phyloP scores from a whole-genome alignment of 192 early-diverging fungal species.

The Rhizoclosmatium sp. region DNA sequence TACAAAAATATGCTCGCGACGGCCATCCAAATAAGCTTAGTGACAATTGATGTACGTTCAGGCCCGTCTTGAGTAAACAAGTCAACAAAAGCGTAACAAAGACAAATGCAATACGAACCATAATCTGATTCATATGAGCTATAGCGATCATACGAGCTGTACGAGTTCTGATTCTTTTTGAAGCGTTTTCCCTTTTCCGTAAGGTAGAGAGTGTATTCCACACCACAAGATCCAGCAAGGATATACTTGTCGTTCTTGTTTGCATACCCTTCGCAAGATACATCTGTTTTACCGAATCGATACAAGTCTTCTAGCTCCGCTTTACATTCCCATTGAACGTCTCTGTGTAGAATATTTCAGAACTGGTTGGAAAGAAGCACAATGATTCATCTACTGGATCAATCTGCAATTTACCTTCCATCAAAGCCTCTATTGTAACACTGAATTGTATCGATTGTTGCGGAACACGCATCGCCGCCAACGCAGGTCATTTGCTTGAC shows the following conservation, averaged over 20 bases:
- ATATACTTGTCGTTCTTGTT: slow-evolving; percentile 54
- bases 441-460: slow-evolving; percentile 45
- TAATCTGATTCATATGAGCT: background rate
- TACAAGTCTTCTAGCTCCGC: slow-evolving; percentile 52
- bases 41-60: background rate
- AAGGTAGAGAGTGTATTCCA: slow-evolving; percentile 48
- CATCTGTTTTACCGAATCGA: slow-evolving; percentile 50
- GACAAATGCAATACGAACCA: background rate
- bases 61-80: slow-evolving; percentile 3
- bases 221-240: slow-evolving; percentile 52
- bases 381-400: background rate
- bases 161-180: slow-evolving; percentile 2
- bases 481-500: slow-evolving; percentile 54
- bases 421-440: slow-evolving; percentile 46
- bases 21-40: slow-evolving; percentile 18
- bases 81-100: background rate
- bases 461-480: slow-evolving; percentile 50
- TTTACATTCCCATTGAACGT: slow-evolving; percentile 55
- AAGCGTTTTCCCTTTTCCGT: slow-evolving; percentile 43
- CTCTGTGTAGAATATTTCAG: slow-evolving; percentile 15
- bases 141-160: background rate
- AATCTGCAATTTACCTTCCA: slow-evolving; percentile 10
- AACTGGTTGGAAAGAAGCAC: background rate
- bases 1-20: slow-evolving; percentile 29
- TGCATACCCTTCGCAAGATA: slow-evolving; percentile 57